Percentiles rank a stretch among this genome's conserved stretches.
Conservation (phyloP, 1,284 basidiomycete species). For the Cryptococcus sp. region DNA sequence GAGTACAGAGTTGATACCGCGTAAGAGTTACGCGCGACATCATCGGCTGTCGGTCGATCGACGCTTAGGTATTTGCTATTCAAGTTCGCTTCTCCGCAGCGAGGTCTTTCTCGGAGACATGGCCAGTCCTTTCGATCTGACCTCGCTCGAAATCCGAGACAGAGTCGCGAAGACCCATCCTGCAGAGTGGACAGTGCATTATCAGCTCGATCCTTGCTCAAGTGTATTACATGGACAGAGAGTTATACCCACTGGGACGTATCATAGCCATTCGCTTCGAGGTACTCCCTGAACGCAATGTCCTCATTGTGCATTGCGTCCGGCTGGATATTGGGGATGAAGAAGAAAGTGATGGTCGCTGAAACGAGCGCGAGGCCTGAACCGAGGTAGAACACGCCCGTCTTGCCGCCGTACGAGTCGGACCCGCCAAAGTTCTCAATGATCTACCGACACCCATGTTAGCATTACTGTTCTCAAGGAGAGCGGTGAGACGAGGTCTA, state of each 20-base stretch:
- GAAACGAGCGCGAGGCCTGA: constrained; percentile 72
- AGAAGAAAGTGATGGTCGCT: constrained; percentile 70
- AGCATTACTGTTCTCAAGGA: not conserved
- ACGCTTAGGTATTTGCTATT: not conserved
- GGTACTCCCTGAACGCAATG: constrained; percentile 71
- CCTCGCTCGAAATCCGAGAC: constrained; percentile 16
- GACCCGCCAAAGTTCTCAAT: not conserved
- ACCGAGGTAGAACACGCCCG: constrained; percentile 47
- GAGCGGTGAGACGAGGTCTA: no score
- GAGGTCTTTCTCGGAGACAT: constrained; percentile 6
- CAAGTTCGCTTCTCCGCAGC: not conserved
- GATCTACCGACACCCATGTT: not conserved
- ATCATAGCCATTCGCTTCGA: constrained; percentile 74
- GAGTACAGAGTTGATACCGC: not conserved
- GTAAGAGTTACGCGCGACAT: not conserved
- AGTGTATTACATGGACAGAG: constrained; percentile 54
- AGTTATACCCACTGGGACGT: constrained; percentile 52
- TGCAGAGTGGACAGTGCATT: not conserved
- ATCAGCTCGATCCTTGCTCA: constrained; percentile 68
- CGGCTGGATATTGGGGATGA: constrained; percentile 71
- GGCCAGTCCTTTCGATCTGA: constrained; percentile 2
- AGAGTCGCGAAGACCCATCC: constrained; percentile 30
- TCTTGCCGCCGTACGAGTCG: constrained; percentile 43
- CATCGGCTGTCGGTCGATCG: not conserved
- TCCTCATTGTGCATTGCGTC: constrained; percentile 83